Conservation (phyloP, 2,329 filamentous ascomycete species). For the Diaporthe humulicola region DNA sequence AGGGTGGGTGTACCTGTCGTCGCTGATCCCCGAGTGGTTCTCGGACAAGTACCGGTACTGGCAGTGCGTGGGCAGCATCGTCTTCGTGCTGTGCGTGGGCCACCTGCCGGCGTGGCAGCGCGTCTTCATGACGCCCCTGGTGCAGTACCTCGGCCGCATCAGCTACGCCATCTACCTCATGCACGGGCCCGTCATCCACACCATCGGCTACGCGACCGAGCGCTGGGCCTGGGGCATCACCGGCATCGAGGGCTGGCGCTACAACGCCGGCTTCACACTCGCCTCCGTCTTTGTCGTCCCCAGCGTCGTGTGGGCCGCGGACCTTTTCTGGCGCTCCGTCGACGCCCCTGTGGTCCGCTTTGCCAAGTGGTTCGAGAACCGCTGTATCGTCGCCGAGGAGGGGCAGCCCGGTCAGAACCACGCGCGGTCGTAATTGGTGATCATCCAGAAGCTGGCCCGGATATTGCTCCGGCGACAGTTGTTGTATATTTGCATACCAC, state of each 20-base stretch:
- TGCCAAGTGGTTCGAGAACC: conserved; percentile 67
- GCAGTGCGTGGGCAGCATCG: conserved; percentile 65
- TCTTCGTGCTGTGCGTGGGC: conserved; percentile 65
- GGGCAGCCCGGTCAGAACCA: conserved; percentile 1
- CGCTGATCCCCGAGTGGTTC: conserved; percentile 64
- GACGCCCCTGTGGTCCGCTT: conserved; percentile 69
- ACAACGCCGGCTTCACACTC: conserved; percentile 61
- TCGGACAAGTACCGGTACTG: conserved; percentile 66
- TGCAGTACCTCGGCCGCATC: conserved; percentile 72
- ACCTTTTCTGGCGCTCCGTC: conserved; percentile 68
- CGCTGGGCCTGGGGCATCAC: conserved; percentile 62
- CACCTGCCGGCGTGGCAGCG: conserved; percentile 61
- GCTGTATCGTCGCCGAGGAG: conserved; percentile 48
- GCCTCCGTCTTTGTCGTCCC: conserved; percentile 63
- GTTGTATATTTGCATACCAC: conserved; percentile 20
- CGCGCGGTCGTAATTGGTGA: conserved; percentile 19
- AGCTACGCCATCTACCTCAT: conserved; percentile 73
- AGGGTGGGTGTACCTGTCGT: conserved; percentile 64
- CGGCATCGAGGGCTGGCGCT: conserved; percentile 60
- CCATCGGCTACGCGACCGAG: conserved; percentile 65
- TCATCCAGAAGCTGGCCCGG: background rate
- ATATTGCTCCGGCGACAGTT: background rate
- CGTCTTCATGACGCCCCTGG: conserved; percentile 61
- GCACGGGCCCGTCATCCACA: conserved; percentile 69
- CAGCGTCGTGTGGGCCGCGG: conserved; percentile 65